phyloP scores from a whole-genome alignment of 1,284 basidiomycete genomes.

The Leccinum angustisporum region DNA sequence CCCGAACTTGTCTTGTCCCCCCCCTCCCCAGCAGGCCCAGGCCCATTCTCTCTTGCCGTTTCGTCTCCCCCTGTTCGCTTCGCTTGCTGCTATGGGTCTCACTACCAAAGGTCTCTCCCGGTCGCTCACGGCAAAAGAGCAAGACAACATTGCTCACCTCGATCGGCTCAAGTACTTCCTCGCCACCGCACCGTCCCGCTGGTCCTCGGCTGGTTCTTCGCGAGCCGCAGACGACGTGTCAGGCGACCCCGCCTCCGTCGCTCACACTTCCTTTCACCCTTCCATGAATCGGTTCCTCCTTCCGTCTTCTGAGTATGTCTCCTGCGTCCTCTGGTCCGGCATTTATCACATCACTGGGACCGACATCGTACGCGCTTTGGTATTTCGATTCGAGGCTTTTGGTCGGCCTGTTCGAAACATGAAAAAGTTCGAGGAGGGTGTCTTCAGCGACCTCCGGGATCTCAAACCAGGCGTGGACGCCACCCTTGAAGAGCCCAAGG shows the following conservation, averaged over 20 bases:
- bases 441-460: slow-evolving; percentile 89
- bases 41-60: not conserved
- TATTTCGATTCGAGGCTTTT: slow-evolving; percentile 90
- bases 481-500: slow-evolving; percentile 90
- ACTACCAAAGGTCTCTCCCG: slow-evolving; percentile 36
- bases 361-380: slow-evolving; percentile 83
- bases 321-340: slow-evolving; percentile 87
- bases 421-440: slow-evolving; percentile 92
- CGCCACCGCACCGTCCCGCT: slow-evolving; percentile 77
- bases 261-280: slow-evolving; percentile 51
- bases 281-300: slow-evolving; percentile 81
- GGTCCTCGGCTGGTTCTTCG: slow-evolving; percentile 41
- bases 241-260: slow-evolving; percentile 18
- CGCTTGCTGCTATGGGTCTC: slow-evolving; percentile 28
- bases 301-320: slow-evolving; percentile 83
- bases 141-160: slow-evolving; percentile 67
- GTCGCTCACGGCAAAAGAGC: slow-evolving; percentile 59
- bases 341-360: slow-evolving; percentile 92
- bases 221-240: slow-evolving; percentile 23
- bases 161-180: slow-evolving; percentile 85
- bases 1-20: slow-evolving; percentile 10
- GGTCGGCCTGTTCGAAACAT: slow-evolving; percentile 78
- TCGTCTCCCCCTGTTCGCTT: slow-evolving; percentile 9
- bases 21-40: slow-evolving; percentile 8
- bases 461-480: slow-evolving; percentile 90